A percentile compares a stretch with the other conserved stretches of the same genome.
phyloP scores from a whole-genome alignment of 352 stramenopile species.

The Thalassiosira hispida region DNA sequence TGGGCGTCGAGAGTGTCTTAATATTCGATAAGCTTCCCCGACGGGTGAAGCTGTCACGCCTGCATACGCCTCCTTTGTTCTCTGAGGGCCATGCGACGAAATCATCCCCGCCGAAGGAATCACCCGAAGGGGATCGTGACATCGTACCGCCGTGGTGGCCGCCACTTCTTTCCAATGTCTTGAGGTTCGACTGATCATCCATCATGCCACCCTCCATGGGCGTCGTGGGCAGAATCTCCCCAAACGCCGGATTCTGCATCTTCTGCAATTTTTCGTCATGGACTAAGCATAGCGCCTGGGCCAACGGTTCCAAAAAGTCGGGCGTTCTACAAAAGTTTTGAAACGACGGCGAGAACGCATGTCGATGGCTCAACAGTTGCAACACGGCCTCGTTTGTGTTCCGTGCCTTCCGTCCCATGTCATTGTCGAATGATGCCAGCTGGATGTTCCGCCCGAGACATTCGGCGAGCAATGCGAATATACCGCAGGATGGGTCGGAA shows the following conservation, averaged over 20 bases:
- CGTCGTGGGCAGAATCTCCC: not conserved
- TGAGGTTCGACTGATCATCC: not conserved
- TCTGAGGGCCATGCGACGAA: conserved; percentile 40
- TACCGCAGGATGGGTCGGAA: conserved; percentile 77
- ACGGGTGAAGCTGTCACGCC: conserved; percentile 16
- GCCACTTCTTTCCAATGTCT: not conserved
- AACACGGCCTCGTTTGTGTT: conserved; percentile 83
- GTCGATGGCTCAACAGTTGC: conserved; percentile 75
- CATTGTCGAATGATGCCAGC: conserved; percentile 75
- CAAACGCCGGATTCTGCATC: conserved; percentile 39
- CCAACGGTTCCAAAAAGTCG: conserved; percentile 82
- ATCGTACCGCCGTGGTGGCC: not conserved
- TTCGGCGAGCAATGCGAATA: conserved; percentile 84
- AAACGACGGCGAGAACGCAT: conserved; percentile 77
- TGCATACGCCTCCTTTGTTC: conserved; percentile 6
- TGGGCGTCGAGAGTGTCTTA: conserved; percentile 50
- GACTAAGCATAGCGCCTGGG: conserved; percentile 81
- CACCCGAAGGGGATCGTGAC: conserved; percentile 12
- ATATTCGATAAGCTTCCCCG: conserved; percentile 56
- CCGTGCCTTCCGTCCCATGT: conserved; percentile 69
- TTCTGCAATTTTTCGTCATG: conserved; percentile 75
- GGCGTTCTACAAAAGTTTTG: conserved; percentile 81
- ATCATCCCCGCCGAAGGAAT: conserved; percentile 34
- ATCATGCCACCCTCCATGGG: conserved; percentile 1
- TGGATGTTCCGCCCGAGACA: conserved; percentile 85